Conservation (phyloP, 1,284 basidiomycete genomes). For the Leccinum subfulvum region DNA sequence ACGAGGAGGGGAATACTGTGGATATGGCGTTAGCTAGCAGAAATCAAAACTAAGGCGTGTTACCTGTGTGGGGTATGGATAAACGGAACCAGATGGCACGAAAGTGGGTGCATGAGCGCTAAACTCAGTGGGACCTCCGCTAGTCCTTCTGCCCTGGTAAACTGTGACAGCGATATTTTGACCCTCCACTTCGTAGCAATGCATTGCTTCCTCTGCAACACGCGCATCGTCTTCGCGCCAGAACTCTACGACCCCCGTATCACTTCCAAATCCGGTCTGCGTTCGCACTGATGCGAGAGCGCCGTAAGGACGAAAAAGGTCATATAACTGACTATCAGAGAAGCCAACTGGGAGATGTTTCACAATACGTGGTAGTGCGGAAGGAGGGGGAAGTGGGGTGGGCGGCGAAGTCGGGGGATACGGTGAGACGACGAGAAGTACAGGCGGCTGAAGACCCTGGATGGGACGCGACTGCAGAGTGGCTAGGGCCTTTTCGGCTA, state of each 20-base stretch:
- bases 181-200: conserved; percentile 77
- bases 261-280: conserved; percentile 69
- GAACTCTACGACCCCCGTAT: conserved; percentile 79
- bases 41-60: conserved; percentile 17
- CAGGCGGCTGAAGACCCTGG: conserved; percentile 52
- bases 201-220: conserved; percentile 73
- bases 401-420: conserved; percentile 71
- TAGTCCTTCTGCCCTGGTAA: conserved; percentile 63
- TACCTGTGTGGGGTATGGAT: conserved; percentile 52
- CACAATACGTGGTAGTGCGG: conserved; percentile 70
- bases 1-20: conserved; percentile 63
- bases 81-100: conserved; percentile 63
- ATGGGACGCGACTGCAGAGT: conserved; percentile 75
- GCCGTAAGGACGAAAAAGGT: conserved; percentile 70
- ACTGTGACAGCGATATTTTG: conserved; percentile 78
- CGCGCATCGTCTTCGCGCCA: conserved; percentile 87
- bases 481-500: conserved; percentile 86
- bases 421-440: conserved; percentile 67
- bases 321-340: conserved; percentile 76
- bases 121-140: conserved; percentile 59
- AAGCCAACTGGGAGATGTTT: conserved; percentile 71
- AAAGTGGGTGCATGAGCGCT: conserved; percentile 72
- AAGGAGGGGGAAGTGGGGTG: conserved; percentile 68
- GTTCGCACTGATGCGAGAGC: conserved; percentile 69
- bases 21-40: conserved; percentile 8